Percentiles rank a stretch among this genome's conserved stretches.
Conservation (phyloP, 345 rosid species). For the Rhodomyrtus tomentosa region DNA sequence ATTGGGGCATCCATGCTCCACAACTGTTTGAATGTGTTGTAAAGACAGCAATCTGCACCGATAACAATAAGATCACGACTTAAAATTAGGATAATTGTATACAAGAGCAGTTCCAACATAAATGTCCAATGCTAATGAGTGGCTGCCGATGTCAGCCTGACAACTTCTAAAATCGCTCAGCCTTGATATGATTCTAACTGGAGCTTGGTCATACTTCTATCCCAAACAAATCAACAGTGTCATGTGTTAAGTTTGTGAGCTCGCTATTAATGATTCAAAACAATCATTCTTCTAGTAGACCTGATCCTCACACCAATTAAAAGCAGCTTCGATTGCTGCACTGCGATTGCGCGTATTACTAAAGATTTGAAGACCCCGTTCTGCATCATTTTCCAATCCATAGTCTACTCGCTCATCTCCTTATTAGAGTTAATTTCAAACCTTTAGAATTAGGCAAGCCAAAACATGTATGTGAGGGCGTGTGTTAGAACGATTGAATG, state of each 20-base stretch:
- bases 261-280: neutral
- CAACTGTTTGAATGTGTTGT: constrained; percentile 47
- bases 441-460: neutral
- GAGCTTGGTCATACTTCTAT: neutral
- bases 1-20: constrained; percentile 80
- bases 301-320: neutral
- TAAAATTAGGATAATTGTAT: neutral
- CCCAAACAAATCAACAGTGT: accelerated
- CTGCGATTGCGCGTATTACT: neutral
- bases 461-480: neutral
- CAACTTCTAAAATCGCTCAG: neutral
- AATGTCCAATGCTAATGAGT: neutral
- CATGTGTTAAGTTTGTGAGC: accelerated
- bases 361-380: neutral
- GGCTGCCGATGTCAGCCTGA: neutral
- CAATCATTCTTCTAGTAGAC: neutral
- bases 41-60: constrained; percentile 50
- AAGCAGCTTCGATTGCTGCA: neutral
- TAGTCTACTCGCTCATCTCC: neutral
- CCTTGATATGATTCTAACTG: neutral
- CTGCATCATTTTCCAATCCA: neutral
- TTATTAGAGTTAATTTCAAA: neutral
- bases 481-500: neutral
- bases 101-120: neutral
- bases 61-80: neutral